These are phyloP conservation scores for Cucurbita moschata DNA, from an alignment of 306 rosid genomes.

Conservation along the genomic window DNA sequence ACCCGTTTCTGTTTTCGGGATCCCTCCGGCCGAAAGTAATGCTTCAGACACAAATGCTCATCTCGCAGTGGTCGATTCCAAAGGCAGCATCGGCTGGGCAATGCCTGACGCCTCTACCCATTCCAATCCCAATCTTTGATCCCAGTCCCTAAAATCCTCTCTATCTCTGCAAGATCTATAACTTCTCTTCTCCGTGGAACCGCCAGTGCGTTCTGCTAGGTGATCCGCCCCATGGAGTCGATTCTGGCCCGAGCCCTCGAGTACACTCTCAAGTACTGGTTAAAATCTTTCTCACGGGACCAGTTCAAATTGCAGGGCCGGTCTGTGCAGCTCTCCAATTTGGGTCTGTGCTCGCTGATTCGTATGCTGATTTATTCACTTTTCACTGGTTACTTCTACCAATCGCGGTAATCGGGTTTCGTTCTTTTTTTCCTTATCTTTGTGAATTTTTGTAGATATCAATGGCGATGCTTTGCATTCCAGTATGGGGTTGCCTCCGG, in stretches of 20 bases:
- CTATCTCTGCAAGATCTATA: neutral
- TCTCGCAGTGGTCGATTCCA: neutral
- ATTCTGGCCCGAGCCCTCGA: constrained; percentile 73
- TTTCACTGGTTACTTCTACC: neutral
- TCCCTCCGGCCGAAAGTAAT: constrained; percentile 9
- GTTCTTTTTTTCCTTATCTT: neutral
- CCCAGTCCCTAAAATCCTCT: neutral
- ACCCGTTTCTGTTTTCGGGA: neutral
- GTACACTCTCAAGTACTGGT: constrained; percentile 91
- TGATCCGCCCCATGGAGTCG: constrained; percentile 47
- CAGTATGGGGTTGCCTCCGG: constrained; percentile 84
- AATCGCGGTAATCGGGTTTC: neutral
- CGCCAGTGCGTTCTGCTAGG: neutral
- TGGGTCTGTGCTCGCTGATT: constrained; percentile 33
- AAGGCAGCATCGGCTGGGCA: neutral
- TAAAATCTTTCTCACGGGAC: constrained; percentile 79
- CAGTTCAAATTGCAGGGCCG: constrained; percentile 89
- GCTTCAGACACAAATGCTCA: neutral
- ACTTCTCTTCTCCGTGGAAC: neutral
- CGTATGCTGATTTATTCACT: neutral
- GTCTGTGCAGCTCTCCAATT: constrained; percentile 65
- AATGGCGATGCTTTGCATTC: constrained; percentile 91
- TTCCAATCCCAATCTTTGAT: neutral
- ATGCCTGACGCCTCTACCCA: neutral
- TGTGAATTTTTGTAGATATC: constrained; percentile 40